Evolutionary conservation across 768 basidiomycete genomes (phyloP), one percentile per base, ranked within the genome.

Genomic region (Sporobolomyces pararoseus): DNA sequence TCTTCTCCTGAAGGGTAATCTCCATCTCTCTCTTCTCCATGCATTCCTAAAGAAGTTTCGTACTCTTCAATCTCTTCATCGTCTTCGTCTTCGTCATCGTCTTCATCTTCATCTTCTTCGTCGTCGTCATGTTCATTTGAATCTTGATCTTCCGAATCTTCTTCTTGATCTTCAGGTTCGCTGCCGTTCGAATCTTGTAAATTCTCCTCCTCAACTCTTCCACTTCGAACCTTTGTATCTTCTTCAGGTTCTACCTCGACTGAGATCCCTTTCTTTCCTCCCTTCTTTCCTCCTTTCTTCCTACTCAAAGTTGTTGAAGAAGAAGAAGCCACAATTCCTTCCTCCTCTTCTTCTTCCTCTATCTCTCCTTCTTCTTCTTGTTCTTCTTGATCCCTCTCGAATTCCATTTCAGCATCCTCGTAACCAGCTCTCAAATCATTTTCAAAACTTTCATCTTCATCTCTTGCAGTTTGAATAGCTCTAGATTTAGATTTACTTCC

Each of bases 41-140:
- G 51, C 23, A 65, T 14, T 23, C 71, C 66, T 51, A 65, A 65
- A 34, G 63, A 61, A 10, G 58, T 63, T 44, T 70, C 65, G 59
- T 57, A 69, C 61, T 69, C 72, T 21, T 70, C 68, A 34, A 66
- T 65, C 51, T 69, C 67, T 37, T 73, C 73, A 29, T 70, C 68
- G 46, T 70, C 65, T 3, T 73, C 68, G 51, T 54, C 68, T 3
- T 65, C 58, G 29, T 71, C 72, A 0, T 63, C 64, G 7, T 44
- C 52, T 0, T 52, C 42, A 16, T 65, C 59, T 25, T 63, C 55
- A 21, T 65, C 62, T 7, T 66, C 65, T 2, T 67, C 71, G 21
- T 66, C 59, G 5, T 67, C 62, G 4, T 58, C 53, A 42, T 42
- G 42, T 1, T 59, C 32, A 14, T 42, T 42, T 0, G 42, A 47